These are phyloP conservation scores for Hibiscus mutabilis DNA, from an alignment of 345 rosid genomes.

Conservation along the genomic window DNA sequence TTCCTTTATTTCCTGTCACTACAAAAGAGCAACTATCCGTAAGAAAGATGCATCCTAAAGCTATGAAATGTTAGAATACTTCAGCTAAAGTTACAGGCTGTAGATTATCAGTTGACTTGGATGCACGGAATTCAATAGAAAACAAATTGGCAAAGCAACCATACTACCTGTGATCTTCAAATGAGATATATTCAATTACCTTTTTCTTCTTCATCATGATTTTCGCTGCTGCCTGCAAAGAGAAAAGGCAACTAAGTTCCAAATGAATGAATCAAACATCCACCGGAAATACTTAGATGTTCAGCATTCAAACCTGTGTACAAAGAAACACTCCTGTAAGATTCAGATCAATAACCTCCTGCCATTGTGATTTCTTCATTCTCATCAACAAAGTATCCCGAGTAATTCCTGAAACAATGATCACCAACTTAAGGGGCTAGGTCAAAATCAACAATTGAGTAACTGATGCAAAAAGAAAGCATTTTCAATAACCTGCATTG, in stretches of 20 bases:
- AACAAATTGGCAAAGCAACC: background rate
- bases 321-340: conserved; percentile 95
- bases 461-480: background rate
- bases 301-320: conserved; percentile 62
- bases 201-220: conserved; percentile 94
- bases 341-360: conserved; percentile 88
- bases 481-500: conserved; percentile 70
- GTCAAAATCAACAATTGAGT: conserved; percentile 13
- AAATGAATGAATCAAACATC: conserved; percentile 13
- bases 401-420: conserved; percentile 67
- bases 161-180: background rate
- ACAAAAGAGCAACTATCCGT: background rate
- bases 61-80: background rate
- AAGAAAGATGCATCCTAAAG: conserved; percentile 2
- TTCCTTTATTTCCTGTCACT: conserved; percentile 1
- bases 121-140: background rate
- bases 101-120: background rate
- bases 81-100: background rate
- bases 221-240: conserved; percentile 85
- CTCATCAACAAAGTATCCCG: conserved; percentile 82
- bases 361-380: conserved; percentile 92
- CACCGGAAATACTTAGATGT: conserved; percentile 9
- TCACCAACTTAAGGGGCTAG: conserved; percentile 19
- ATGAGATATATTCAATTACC: conserved; percentile 30
- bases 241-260: conserved; percentile 20